Percentiles rank a stretch among this genome's conserved stretches.
phyloP scores from a whole-genome alignment of 495 filamentous ascomycete genomes.

The Pyronema domesticum region DNA sequence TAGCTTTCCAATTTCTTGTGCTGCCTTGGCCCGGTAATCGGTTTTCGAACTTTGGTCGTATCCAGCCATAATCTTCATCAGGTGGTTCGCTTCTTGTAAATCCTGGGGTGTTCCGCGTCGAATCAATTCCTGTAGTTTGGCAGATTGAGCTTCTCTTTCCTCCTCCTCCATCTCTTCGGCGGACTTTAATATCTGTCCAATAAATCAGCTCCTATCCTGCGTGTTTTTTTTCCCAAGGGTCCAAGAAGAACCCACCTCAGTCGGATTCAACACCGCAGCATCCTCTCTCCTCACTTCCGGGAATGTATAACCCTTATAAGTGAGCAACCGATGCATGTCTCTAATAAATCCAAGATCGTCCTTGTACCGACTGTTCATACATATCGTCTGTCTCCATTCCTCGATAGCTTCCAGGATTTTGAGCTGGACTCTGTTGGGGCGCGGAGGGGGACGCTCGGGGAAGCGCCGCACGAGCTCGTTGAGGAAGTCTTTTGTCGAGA shows the following conservation, averaged over 20 bases:
- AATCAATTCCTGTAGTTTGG: constrained; percentile 93
- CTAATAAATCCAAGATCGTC: constrained; percentile 91
- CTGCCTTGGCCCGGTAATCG: constrained; percentile 92
- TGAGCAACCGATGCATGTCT: constrained; percentile 91
- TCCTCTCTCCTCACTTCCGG: constrained; percentile 83
- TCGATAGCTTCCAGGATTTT: constrained; percentile 93
- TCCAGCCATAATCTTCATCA: constrained; percentile 99
- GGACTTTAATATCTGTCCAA: constrained; percentile 65
- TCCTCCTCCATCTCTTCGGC: constrained; percentile 99
- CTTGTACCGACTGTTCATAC: constrained; percentile 90
- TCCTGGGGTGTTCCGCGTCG: constrained; percentile 79
- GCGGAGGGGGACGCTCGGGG: constrained; percentile 77
- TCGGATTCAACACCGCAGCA: constrained; percentile 92
- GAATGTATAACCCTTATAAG: constrained; percentile 92
- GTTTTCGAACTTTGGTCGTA: constrained; percentile 90
- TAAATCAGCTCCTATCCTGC: not conserved
- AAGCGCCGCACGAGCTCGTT: constrained; percentile 96
- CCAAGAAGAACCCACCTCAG: constrained; percentile 47
- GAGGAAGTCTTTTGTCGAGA: constrained; percentile 94
- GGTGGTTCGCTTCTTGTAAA: constrained; percentile 80
- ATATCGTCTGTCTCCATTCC: constrained; percentile 96
- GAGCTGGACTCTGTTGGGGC: constrained; percentile 69
- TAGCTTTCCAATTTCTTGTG: constrained; percentile 82
- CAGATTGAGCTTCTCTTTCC: constrained; percentile 81
- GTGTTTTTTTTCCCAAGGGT: not conserved